Percentiles rank a stretch among this genome's conserved stretches.
These are phyloP conservation scores for Micromonas commoda DNA, from an alignment of 139 green algal species.

Conservation along the genomic window DNA sequence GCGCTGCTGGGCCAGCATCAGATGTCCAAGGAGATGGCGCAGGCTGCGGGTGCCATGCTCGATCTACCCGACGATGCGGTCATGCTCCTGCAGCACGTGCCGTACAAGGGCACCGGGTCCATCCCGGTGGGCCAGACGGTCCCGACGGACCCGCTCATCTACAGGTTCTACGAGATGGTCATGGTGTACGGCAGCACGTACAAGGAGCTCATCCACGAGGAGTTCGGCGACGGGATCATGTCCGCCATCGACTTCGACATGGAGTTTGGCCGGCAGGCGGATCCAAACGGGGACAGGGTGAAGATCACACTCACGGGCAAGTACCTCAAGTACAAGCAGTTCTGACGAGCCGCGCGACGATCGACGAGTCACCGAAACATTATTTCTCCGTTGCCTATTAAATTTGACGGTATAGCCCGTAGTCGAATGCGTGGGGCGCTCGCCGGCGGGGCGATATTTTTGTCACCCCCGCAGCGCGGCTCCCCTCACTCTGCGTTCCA, in stretches of 20 bases:
- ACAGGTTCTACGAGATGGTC: not conserved
- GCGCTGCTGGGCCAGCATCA: not conserved
- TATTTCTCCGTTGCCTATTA: too few relatives aligned
- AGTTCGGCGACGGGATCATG: not conserved
- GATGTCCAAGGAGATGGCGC: not conserved
- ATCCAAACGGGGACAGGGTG: not conserved
- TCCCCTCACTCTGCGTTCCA: too few relatives aligned
- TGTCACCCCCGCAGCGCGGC: too few relatives aligned
- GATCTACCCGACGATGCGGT: not conserved
- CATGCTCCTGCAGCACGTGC: not conserved
- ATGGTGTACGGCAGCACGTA: not conserved
- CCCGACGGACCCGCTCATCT: not conserved
- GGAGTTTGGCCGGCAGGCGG: not conserved
- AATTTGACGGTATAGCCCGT: too few relatives aligned
- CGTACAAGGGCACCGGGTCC: not conserved
- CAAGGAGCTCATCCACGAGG: not conserved
- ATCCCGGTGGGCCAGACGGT: too few relatives aligned
- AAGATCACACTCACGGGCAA: not conserved
- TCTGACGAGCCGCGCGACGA: too few relatives aligned
- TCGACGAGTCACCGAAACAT: too few relatives aligned
- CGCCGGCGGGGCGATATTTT: too few relatives aligned
- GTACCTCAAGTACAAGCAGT: not conserved
- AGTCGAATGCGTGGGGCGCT: too few relatives aligned
- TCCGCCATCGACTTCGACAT: slow-evolving; percentile 2
- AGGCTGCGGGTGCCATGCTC: not conserved